Evolutionary conservation across 176 grass and related monocot genomes (phyloP).

Genomic region (Lolium perenne): DNA sequence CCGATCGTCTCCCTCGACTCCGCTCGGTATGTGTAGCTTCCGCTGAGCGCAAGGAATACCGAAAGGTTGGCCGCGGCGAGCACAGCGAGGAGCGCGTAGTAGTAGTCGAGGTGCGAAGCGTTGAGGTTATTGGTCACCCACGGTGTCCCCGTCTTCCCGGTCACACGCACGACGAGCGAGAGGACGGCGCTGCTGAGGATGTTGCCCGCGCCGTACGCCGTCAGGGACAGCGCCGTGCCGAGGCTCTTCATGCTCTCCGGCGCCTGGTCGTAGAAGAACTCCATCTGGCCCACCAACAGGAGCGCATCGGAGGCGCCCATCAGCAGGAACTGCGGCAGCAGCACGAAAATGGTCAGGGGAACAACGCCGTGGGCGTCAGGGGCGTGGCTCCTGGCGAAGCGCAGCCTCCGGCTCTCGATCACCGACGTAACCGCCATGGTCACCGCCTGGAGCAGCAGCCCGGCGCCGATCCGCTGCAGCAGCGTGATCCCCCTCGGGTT

Average conservation of each 20-base stretch:
- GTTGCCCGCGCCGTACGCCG: conserved; percentile 55
- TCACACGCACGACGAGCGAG: conserved; percentile 44
- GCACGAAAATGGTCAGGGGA: conserved; percentile 64
- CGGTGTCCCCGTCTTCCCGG: neutral
- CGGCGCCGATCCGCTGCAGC: conserved; percentile 62
- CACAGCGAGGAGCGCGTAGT: conserved; percentile 61
- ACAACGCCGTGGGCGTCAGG: neutral
- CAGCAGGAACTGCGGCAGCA: conserved; percentile 71
- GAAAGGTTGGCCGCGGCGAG: conserved; percentile 44
- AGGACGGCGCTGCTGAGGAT: conserved; percentile 65
- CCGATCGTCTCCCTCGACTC: conserved; percentile 42
- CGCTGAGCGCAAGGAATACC: conserved; percentile 38
- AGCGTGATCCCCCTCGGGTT: conserved; percentile 85
- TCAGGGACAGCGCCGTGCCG: conserved; percentile 62
- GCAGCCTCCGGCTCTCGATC: conserved; percentile 54
- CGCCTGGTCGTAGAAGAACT: conserved; percentile 95
- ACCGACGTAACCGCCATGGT: conserved; percentile 55
- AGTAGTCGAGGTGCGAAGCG: conserved; percentile 64
- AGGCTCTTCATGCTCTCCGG: conserved; percentile 83
- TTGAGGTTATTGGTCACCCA: conserved; percentile 71
- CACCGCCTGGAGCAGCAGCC: conserved; percentile 61
- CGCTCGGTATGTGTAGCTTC: conserved; percentile 49
- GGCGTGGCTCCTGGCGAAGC: conserved; percentile 41
- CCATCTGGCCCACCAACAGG: conserved; percentile 62
- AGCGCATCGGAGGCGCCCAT: conserved; percentile 58